These are phyloP conservation scores for Alternaria rosae DNA, from an alignment of 2,329 filamentous ascomycete genomes.

Conservation along the genomic window DNA sequence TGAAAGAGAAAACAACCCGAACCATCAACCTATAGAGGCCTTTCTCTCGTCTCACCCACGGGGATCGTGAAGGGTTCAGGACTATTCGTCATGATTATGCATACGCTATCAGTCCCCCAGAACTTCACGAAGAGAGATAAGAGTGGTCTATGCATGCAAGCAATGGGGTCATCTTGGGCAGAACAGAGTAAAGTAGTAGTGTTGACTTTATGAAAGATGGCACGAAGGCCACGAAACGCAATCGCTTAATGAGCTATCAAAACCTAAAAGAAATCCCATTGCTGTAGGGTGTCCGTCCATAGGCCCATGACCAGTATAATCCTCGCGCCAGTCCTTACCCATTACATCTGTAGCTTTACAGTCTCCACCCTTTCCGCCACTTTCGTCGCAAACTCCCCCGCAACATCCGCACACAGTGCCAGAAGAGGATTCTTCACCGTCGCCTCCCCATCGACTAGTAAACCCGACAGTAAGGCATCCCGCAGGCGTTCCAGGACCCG, in stretches of 20 bases:
- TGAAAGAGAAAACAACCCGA: constrained; percentile 5
- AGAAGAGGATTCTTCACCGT: constrained; percentile 5
- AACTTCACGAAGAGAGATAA: background rate
- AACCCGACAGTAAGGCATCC: background rate
- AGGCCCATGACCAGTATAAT: background rate
- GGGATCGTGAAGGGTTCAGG: background rate
- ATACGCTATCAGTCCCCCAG: background rate
- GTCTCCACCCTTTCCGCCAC: constrained; percentile 3
- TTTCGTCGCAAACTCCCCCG: constrained; percentile 6
- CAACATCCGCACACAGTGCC: constrained; percentile 1
- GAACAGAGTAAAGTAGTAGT: background rate
- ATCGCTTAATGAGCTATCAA: background rate
- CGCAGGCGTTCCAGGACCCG: constrained; percentile 6
- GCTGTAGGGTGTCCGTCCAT: background rate
- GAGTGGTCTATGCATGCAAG: background rate
- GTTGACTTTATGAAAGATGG: background rate
- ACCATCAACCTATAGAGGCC: background rate
- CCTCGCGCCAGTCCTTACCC: background rate
- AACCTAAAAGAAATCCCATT: background rate
- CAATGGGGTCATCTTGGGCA: background rate
- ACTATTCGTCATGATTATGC: background rate
- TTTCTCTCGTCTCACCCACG: background rate
- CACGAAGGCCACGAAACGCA: background rate
- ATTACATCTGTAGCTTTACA: constrained; percentile 10
- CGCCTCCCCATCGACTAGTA: background rate